Evolutionary conservation across 2,329 filamentous ascomycete genomes (phyloP).

Genomic region (Neonectria sp.): DNA sequence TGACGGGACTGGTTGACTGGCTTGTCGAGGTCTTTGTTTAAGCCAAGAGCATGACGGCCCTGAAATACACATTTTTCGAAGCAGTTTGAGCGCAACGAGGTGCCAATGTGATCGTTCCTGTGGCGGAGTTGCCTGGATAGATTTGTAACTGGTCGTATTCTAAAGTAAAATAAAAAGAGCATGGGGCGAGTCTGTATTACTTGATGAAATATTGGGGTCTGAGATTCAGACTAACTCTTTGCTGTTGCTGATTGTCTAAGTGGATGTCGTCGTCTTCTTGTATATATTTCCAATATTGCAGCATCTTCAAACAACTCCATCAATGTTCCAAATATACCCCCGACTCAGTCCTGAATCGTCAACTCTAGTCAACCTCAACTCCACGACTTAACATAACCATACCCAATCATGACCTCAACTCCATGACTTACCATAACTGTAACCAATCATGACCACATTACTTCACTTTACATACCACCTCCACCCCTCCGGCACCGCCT

Average conservation of each 20-base stretch:
- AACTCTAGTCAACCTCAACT: background rate
- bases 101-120: background rate
- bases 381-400: background rate
- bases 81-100: background rate
- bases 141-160: background rate
- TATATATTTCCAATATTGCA: too few relatives aligned
- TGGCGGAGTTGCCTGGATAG: slow-evolving; percentile 8
- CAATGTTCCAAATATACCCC: too few relatives aligned
- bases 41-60: background rate
- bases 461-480: slow-evolving; percentile 29
- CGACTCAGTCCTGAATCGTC: background rate
- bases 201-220: background rate
- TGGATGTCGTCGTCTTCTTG: background rate
- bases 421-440: background rate
- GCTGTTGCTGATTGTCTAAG: background rate
- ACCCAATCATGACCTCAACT: background rate
- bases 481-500: slow-evolving; percentile 29
- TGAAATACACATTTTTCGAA: slow-evolving; percentile 8
- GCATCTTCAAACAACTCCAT: too few relatives aligned
- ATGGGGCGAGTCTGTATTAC: slow-evolving; percentile 9
- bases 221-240: background rate
- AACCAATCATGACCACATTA: background rate
- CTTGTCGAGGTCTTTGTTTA: background rate
- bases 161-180: background rate
- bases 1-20: background rate